Percentiles rank a stretch among this genome's conserved stretches.
phyloP scores from a whole-genome alignment of 768 basidiomycete genomes.

The Pleurotus platypus region DNA sequence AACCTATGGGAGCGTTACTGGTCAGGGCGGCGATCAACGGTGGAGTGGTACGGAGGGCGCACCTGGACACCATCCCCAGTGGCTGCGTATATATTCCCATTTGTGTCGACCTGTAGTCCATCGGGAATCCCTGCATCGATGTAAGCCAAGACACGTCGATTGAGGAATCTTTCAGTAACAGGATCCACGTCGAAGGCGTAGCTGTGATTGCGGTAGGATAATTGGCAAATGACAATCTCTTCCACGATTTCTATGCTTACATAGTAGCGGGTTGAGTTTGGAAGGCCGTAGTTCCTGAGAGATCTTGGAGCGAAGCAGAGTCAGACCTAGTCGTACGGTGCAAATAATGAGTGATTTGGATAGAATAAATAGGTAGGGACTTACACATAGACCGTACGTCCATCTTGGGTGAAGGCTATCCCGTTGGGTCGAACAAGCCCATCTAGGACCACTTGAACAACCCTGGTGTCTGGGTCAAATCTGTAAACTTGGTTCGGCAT shows the following conservation, averaged over 20 bases:
- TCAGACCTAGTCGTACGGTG: constrained; percentile 35
- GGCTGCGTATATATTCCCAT: constrained; percentile 64
- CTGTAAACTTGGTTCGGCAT: constrained; percentile 77
- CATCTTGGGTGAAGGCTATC: constrained; percentile 64
- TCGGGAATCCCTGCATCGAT: constrained; percentile 64
- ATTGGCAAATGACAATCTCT: too few species aligned
- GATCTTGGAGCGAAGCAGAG: constrained; percentile 43
- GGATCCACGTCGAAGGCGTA: constrained; percentile 69
- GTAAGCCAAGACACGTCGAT: constrained; percentile 67
- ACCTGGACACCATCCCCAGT: constrained; percentile 70
- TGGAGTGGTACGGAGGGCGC: constrained; percentile 8
- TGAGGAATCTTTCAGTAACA: constrained; percentile 45
- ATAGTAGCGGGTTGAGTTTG: constrained; percentile 64
- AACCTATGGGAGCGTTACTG: constrained; percentile 28
- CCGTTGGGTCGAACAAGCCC: constrained; percentile 72
- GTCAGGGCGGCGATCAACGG: not conserved
- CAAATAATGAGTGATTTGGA: not conserved
- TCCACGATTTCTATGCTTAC: constrained; percentile 31
- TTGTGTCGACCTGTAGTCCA: constrained; percentile 59
- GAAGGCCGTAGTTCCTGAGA: constrained; percentile 36
- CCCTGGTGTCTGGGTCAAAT: constrained; percentile 61
- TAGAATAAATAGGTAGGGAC: constrained; percentile 3
- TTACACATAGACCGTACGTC: constrained; percentile 62
- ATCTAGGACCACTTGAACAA: constrained; percentile 70
- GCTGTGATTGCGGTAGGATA: constrained; percentile 24